Evolutionary conservation across 2,329 filamentous ascomycete species (phyloP), one percentile per base, ranked within the genome.

Genomic region (Colletotrichum sp.): DNA sequence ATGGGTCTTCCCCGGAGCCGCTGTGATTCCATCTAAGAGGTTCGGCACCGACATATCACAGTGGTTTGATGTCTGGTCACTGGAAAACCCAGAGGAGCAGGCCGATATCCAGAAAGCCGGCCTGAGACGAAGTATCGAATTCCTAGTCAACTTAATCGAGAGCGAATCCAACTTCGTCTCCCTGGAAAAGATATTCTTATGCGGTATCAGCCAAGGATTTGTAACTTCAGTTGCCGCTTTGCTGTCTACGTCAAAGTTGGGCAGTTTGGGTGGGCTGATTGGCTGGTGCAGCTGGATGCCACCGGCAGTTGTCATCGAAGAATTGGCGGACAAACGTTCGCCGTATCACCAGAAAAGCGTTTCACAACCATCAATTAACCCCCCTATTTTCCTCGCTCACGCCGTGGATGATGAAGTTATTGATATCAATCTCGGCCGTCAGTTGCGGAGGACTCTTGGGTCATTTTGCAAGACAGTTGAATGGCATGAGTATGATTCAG

Each of bases 121-220:
- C 1, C 75, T 84, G 8, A 58, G 58, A 7, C n/a, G 76, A 4
- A 82, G 80, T 64, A 65, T 81, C 30, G 32, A 71, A 10, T 52
- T 28, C 16, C 55, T 83, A 6, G 43, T 76, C 26, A 21, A 59
- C 2, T 30, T 81, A 3, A 66, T 83, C 7, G 26, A 75, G 4
- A 28, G 78, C 10, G 82, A 84, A 68, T 78, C 79, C 24, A 14
- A 9, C 2, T 32, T 76, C 2, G 71, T 82, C 3, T 73, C 79
- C 12, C 72, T 75, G 16, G 34, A 77, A 3, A 80, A 68, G 7
- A 80, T 84, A 21, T 82, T 82, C n/a, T 71, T 83, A 2, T 79
- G 76, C 9, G 81, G 81, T 4, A 83, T 83, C 38, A 82, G 82
- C 34, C 80, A 83, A 71, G 82, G 82, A 6, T 83, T 82, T 55